Evolutionary conservation across 805 yeast genomes (phyloP).

Genomic region (Komagataella kurtzmanii): DNA sequence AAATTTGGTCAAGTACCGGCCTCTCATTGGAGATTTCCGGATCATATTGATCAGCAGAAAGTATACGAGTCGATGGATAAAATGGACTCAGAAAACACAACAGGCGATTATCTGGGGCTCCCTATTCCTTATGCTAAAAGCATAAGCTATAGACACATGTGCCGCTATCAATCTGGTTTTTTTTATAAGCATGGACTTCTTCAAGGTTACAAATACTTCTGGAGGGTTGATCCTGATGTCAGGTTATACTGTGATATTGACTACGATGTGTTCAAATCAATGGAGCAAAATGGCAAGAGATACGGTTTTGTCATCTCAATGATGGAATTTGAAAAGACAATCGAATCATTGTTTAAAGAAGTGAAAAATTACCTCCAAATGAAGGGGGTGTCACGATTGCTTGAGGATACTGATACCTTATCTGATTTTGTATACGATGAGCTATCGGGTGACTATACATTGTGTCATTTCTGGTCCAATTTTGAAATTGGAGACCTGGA

Average conservation of each 20-base stretch:
- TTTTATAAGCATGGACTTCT: constrained; percentile 50
- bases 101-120: neutral
- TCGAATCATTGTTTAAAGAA: constrained; percentile 24
- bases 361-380: neutral
- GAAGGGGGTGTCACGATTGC: neutral
- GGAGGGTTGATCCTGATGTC: constrained; percentile 71
- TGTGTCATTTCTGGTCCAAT: constrained; percentile 78
- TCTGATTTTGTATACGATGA: constrained; percentile 2
- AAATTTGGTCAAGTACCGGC: constrained; percentile 48
- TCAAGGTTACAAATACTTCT: constrained; percentile 49
- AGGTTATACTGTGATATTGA: constrained; percentile 46
- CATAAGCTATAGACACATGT: constrained; percentile 33
- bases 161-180: constrained; percentile 31
- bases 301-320: constrained; percentile 61
- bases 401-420: neutral
- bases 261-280: constrained; percentile 46
- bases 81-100: constrained; percentile 18
- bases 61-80: constrained; percentile 27
- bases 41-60: constrained; percentile 34
- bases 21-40: constrained; percentile 63
- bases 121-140: constrained; percentile 19
- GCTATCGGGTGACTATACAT: constrained; percentile 28
- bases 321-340: constrained; percentile 48
- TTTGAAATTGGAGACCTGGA: constrained; percentile 64
- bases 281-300: constrained; percentile 38